Evolutionary conservation across 2,329 filamentous ascomycete genomes (phyloP).

Genomic region (Colletotrichum aenigma): DNA sequence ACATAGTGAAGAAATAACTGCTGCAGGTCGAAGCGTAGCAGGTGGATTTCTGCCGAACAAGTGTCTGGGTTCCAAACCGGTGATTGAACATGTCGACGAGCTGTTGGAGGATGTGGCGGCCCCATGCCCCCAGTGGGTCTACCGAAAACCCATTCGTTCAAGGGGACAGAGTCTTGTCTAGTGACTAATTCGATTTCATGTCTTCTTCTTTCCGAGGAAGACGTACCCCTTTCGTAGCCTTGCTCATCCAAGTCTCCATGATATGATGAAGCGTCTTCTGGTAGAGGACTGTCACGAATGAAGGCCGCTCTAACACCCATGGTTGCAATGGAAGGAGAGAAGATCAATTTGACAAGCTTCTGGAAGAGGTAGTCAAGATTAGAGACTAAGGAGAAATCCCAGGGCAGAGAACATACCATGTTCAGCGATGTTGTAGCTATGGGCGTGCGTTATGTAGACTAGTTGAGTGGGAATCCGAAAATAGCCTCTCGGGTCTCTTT

Average conservation of each 20-base stretch:
- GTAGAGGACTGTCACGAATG: not conserved
- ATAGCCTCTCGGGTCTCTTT: not conserved
- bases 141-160: not conserved
- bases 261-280: not conserved
- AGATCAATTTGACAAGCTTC: not conserved
- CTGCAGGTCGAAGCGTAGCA: not conserved
- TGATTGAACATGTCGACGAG: not conserved
- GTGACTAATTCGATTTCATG: not conserved
- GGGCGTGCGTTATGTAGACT: not conserved
- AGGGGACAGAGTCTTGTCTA: not conserved
- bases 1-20: not conserved
- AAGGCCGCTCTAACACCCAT: not conserved
- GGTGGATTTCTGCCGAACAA: not conserved
- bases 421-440: not conserved
- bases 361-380: rapidly evolving
- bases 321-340: not conserved
- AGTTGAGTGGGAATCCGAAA: not conserved
- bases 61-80: not conserved
- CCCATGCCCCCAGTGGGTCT: not conserved
- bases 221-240: not conserved
- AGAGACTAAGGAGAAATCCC: not conserved
- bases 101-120: not conserved
- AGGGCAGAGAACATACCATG: not conserved
- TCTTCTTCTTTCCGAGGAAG: not conserved
- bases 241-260: not conserved